These are phyloP conservation scores for Hypoxylon sp. DNA, from an alignment of 2,329 filamentous ascomycete species.

Conservation along the genomic window DNA sequence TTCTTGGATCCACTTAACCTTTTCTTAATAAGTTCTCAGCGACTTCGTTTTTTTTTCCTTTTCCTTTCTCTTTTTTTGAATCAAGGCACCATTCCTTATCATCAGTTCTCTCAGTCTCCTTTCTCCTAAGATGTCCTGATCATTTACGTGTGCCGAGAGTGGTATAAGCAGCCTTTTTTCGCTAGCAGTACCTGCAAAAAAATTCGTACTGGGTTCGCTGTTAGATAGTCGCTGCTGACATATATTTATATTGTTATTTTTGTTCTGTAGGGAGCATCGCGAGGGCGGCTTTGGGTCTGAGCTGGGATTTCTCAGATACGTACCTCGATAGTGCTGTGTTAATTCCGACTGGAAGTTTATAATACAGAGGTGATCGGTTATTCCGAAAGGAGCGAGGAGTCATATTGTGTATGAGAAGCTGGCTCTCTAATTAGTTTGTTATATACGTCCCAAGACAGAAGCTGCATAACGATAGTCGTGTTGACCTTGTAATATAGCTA, in stretches of 20 bases:
- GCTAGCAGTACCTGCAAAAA: constrained; percentile 91
- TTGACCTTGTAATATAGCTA: no score
- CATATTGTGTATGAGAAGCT: no score
- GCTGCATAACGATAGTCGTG: no score
- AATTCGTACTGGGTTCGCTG: constrained; percentile 78
- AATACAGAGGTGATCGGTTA: no score
- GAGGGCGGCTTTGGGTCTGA: background rate
- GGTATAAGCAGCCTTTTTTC: constrained; percentile 87
- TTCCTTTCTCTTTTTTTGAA: constrained; percentile 49
- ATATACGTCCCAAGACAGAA: no score
- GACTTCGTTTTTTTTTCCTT: constrained; percentile 45
- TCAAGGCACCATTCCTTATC: constrained; percentile 93
- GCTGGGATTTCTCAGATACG: background rate
- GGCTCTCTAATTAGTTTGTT: no score
- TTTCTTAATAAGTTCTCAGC: constrained; percentile 9
- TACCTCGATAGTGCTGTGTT: no score
- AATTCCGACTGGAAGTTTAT: no score
- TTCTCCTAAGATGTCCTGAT: constrained; percentile 87
- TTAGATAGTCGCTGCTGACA: constrained; percentile 99
- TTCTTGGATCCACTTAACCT: background rate
- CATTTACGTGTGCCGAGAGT: constrained; percentile 93
- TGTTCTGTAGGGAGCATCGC: background rate
- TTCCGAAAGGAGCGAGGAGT: no score
- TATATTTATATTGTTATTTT: constrained; percentile 48
- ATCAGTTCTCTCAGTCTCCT: constrained; percentile 72